Conservation (phyloP, 139 green algal genomes). For the Desmodesmus armatus region DNA sequence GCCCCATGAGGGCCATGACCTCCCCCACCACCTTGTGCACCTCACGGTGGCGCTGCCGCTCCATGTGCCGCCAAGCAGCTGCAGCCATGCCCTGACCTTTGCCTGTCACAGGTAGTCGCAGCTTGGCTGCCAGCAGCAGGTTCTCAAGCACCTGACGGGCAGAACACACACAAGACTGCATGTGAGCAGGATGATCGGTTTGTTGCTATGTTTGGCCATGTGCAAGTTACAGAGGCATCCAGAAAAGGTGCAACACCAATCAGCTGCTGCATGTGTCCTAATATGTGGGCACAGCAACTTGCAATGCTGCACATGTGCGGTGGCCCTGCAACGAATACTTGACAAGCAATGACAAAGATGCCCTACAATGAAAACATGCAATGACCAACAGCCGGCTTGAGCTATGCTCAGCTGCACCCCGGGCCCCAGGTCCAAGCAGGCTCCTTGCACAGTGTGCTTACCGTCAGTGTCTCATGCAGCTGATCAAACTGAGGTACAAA, state of each 20-base stretch:
- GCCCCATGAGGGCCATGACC: slow-evolving; percentile 22
- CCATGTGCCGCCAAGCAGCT: too few relatives aligned
- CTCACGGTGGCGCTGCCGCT: not conserved
- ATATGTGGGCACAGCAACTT: not conserved
- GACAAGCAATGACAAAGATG: not conserved
- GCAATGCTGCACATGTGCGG: not conserved
- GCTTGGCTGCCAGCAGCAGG: not conserved
- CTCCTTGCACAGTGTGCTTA: not conserved
- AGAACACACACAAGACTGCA: not conserved
- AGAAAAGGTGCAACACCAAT: too few relatives aligned
- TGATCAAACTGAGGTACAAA: slow-evolving; percentile 36
- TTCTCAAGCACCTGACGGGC: slow-evolving; percentile 34
- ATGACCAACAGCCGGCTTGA: not conserved
- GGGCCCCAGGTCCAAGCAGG: not conserved
- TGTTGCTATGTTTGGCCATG: too few relatives aligned
- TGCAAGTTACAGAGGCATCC: too few relatives aligned
- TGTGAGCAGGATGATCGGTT: not conserved
- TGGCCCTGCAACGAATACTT: not conserved
- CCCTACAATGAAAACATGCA: not conserved
- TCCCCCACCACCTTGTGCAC: not conserved
- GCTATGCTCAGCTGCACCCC: not conserved
- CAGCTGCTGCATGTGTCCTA: not conserved
- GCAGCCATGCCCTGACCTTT: not conserved
- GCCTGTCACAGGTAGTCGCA: slow-evolving; percentile 19
- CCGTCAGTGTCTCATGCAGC: slow-evolving; percentile 36